phyloP scores from a whole-genome alignment of 352 stramenopile genomes.

The Pythium rishiriense region DNA sequence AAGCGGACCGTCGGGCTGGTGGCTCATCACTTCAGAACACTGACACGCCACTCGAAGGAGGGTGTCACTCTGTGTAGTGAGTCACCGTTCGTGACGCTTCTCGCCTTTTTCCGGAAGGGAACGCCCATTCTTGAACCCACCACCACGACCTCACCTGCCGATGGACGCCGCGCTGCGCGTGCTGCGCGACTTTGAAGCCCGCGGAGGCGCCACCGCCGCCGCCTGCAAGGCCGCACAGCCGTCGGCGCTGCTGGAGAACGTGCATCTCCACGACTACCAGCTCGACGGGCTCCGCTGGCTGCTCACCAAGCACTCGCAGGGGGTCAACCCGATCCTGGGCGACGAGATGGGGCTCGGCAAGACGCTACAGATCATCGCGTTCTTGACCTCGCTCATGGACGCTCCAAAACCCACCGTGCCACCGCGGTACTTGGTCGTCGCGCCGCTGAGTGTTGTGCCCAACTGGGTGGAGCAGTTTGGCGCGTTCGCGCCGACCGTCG shows the following conservation, averaged over 20 bases:
- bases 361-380: slow-evolving; percentile 77
- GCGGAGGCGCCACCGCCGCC: slow-evolving; percentile 28
- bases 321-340: slow-evolving; percentile 71
- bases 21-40: neutral
- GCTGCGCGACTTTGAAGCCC: slow-evolving; percentile 36
- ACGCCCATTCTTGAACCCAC: slow-evolving; percentile 20
- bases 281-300: slow-evolving; percentile 65
- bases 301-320: slow-evolving; percentile 56
- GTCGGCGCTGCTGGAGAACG: slow-evolving; percentile 49
- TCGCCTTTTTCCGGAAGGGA: neutral
- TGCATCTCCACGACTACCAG: slow-evolving; percentile 73
- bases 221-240: slow-evolving; percentile 25
- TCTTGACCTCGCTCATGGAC: slow-evolving; percentile 52
- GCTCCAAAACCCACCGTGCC: neutral
- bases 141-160: neutral
- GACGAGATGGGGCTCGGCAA: slow-evolving; percentile 87
- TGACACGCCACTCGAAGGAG: slow-evolving; percentile 13
- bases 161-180: slow-evolving; percentile 54
- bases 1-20: neutral
- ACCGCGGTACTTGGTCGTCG: slow-evolving; percentile 54
- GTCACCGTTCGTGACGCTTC: no score
- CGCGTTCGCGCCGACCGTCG: slow-evolving; percentile 60
- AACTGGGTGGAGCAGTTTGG: slow-evolving; percentile 86
- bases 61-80: slow-evolving; percentile 6
- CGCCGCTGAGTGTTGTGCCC: slow-evolving; percentile 75